phyloP scores from a whole-genome alignment of 2,329 filamentous ascomycete species.

The Bipolaris gigantea region DNA sequence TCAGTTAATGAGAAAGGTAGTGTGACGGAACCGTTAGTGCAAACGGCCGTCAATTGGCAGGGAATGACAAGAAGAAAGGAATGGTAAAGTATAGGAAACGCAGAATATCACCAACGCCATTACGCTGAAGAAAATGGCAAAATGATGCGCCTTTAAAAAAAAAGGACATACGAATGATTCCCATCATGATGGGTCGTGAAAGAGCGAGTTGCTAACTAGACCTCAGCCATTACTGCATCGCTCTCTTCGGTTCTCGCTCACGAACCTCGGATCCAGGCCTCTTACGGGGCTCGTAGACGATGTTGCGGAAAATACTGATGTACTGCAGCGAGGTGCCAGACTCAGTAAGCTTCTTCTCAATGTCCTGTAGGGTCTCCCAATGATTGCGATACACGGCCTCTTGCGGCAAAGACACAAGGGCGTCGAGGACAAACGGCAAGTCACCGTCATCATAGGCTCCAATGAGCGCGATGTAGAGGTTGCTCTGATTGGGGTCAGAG shows the following conservation, averaged over 20 bases:
- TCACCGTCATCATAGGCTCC: conserved; percentile 18
- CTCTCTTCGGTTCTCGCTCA: conserved; percentile 36
- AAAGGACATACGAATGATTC: neutral
- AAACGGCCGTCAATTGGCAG: conserved; percentile 1
- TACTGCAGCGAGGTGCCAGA: conserved; percentile 30
- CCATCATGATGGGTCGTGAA: neutral
- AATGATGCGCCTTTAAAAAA: conserved; percentile 1
- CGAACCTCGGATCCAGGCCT: conserved; percentile 33
- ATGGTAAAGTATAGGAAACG: conserved; percentile 20
- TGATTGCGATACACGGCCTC: conserved; percentile 39
- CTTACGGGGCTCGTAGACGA: conserved; percentile 39
- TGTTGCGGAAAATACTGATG: conserved; percentile 28
- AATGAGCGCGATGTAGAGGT: conserved; percentile 39
- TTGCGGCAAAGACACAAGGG: conserved; percentile 31
- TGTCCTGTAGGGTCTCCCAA: conserved; percentile 29
- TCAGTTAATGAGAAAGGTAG: conserved; percentile 8
- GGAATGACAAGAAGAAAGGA: conserved; percentile 18
- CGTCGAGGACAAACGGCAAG: conserved; percentile 35
- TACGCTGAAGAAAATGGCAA: conserved; percentile 5
- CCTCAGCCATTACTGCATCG: conserved; percentile 24
- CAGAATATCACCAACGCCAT: conserved; percentile 23
- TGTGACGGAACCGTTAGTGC: neutral
- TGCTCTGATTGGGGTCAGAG: conserved; percentile 31
- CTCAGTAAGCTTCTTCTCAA: conserved; percentile 31
- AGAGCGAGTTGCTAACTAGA: neutral